These are phyloP conservation scores for Colletotrichum karsti DNA, from an alignment of 2,329 filamentous ascomycete species.

Conservation along the genomic window DNA sequence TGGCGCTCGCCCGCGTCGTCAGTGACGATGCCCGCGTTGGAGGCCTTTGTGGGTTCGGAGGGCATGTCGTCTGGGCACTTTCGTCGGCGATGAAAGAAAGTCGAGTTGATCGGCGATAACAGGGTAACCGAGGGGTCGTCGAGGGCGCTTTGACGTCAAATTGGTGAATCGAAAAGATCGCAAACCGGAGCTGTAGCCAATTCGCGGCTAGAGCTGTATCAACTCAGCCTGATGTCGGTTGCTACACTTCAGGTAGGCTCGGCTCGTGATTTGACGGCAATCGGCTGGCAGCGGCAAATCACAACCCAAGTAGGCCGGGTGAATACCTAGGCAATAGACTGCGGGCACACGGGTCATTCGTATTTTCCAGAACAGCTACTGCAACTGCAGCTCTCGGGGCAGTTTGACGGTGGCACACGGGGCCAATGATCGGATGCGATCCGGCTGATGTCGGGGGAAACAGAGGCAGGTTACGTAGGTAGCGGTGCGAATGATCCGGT, in stretches of 20 bases:
- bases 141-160: neutral
- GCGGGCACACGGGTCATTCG: neutral
- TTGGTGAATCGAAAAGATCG: neutral
- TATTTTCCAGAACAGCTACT: neutral
- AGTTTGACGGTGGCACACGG: neutral
- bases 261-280: neutral
- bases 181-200: neutral
- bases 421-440: neutral
- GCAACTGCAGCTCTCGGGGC: slow-evolving; percentile 21
- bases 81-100: neutral
- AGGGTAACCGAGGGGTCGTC: neutral
- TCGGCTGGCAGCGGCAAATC: slow-evolving; percentile 1
- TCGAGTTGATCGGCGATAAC: neutral
- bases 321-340: neutral
- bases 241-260: neutral
- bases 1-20: slow-evolving; percentile 81
- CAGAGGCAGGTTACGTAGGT: neutral
- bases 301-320: neutral
- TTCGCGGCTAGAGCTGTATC: neutral
- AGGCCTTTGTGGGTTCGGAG: slow-evolving; percentile 48
- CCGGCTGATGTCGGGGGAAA: slow-evolving; percentile 3
- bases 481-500: neutral
- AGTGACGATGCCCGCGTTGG: slow-evolving; percentile 79
- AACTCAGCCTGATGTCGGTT: neutral
- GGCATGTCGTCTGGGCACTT: slow-evolving; percentile 38